Evolutionary conservation across 495 filamentous ascomycete genomes (phyloP).

Genomic region (Tuber aestivum): DNA sequence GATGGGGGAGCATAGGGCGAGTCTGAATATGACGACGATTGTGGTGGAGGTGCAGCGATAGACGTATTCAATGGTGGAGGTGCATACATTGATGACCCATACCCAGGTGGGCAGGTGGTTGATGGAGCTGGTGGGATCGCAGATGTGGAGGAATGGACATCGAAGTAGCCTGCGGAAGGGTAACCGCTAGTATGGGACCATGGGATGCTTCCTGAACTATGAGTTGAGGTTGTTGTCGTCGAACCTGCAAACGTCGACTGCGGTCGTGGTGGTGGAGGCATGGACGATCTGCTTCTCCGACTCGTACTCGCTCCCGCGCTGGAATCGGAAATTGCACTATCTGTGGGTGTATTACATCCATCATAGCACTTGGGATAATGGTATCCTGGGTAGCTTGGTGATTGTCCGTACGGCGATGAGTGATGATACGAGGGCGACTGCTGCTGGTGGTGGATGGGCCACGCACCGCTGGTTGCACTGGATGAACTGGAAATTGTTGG

Average conservation of each 20-base stretch:
- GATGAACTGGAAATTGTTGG: slow-evolving; percentile 29
- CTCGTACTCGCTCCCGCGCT: slow-evolving; percentile 23
- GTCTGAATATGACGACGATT: slow-evolving; percentile 20
- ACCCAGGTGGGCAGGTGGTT: slow-evolving; percentile 36
- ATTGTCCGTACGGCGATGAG: slow-evolving; percentile 10
- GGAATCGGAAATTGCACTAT: slow-evolving; percentile 23
- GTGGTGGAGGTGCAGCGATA: slow-evolving; percentile 13
- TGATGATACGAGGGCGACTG: slow-evolving; percentile 28
- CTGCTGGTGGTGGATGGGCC: slow-evolving; percentile 27
- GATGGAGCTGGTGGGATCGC: slow-evolving; percentile 29
- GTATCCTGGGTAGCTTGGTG: slow-evolving; percentile 18
- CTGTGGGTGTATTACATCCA: slow-evolving; percentile 19
- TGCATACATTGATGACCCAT: slow-evolving; percentile 35
- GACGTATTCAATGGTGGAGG: slow-evolving; percentile 38
- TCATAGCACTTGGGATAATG: slow-evolving; percentile 27
- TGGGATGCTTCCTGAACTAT: slow-evolving; percentile 22
- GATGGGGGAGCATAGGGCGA: slow-evolving; percentile 38
- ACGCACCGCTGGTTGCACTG: slow-evolving; percentile 23
- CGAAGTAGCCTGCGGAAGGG: slow-evolving; percentile 25
- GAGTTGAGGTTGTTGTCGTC: slow-evolving; percentile 26
- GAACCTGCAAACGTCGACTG: slow-evolving; percentile 36
- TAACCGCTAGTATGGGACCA: slow-evolving; percentile 29
- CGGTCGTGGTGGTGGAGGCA: slow-evolving; percentile 39
- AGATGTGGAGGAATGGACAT: slow-evolving; percentile 28
- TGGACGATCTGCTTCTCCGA: slow-evolving; percentile 34